Base-by-base conservation (phyloP, 73 alveolate species). In the Effrenium voratum region DNA sequence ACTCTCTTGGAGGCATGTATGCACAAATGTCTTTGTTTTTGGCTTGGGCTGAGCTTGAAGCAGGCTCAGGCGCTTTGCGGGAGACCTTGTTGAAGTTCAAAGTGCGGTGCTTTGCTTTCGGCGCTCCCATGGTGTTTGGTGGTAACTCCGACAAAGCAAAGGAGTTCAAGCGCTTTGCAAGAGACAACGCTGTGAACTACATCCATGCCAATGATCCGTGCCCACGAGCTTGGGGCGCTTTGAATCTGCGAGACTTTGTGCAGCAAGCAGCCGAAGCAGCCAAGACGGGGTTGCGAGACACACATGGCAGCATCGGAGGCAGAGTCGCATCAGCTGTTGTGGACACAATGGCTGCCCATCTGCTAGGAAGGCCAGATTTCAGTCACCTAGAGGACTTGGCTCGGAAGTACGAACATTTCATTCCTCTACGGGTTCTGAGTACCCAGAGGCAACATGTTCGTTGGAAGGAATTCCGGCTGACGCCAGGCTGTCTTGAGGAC, bases 201-300 rank as follows among this genome's bases (percentile, higher is more conserved):
- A 16, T 85, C 66, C 60, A 38, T n/a, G 80, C 80, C n/a, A 4
- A 87, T 41, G 95, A 87, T 36, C 83, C 95, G 28, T 87, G 83
- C 83, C 84, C 94, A 15, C 94, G 94, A 19, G 94, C 94, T 36
- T 85, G 94, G 94, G 59, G 95, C 15, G 80, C 94, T 5, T 2
- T 85, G 30, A 38, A 85, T 34, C 40, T 85, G 68, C 59, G 82
- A 4, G 45, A 41, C 6, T 85, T 85, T 0, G 80, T 85, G 19
- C 32, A 38, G 80, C 38, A 8, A 45, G 94, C 94, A 0, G 24
- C 81, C 81, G 8, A 1, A 43, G 55, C 60, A 4, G 63, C 26
- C 44, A 38, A 57, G 44, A 28, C 32, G 13, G 81, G 93, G 13
- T 22, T 57, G 63, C 59, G 10, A 30, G 93, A 57, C 72, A 16